Evolutionary conservation across 2,329 filamentous ascomycete genomes (phyloP), one percentile per base, ranked within the genome.

Genomic region (Apiospora pterosperma): DNA sequence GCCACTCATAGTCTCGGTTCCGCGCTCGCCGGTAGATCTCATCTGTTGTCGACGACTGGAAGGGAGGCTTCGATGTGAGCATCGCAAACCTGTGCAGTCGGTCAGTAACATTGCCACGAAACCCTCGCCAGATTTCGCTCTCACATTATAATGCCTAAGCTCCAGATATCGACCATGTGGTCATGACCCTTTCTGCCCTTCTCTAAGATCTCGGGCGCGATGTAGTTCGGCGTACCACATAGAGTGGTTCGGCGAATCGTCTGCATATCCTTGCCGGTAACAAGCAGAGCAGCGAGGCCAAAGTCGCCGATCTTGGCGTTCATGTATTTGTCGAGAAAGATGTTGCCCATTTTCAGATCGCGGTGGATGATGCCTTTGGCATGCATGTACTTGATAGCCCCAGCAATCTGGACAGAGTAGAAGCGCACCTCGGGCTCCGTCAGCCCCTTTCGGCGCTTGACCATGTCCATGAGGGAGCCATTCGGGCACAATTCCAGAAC

Each of bases 291-390:
- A 36, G 96, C 96, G 63, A 99, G 84, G 3, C 96, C 96, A 79
- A 99, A 99, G 77, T 99, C 96, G 55, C 96, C 96, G 72, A 99
- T 93, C 77, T 99, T 99, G 72, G 97, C 90, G 74, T 99, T 97
- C 95, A 99, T 97, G 70, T 93, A 85, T 63, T 88, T 88, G 76
- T 99, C 96, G 62, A 99, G 84, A 73, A 99, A 99, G 70, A 99
- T 90, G 76, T 99, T 99, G 60, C 96, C 96, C 84, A 97, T 98
- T 80, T 99, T 99, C 71, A 99, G 80, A 78, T 99, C 96, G 61
- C 96, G 89, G 78, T 99, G 96, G 61, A 98, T 97, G 67, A 99
- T 96, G 69, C 95, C 96, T 75, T 96, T 92, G 73, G 89, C 89
- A 77, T 99, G 96, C 83, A 99, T 92, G 76, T 99, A 99, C 79